These are phyloP conservation scores for Kalanchoe fedtschenkoi DNA, from an alignment of 164 flowering plant species.

Conservation along the genomic window DNA sequence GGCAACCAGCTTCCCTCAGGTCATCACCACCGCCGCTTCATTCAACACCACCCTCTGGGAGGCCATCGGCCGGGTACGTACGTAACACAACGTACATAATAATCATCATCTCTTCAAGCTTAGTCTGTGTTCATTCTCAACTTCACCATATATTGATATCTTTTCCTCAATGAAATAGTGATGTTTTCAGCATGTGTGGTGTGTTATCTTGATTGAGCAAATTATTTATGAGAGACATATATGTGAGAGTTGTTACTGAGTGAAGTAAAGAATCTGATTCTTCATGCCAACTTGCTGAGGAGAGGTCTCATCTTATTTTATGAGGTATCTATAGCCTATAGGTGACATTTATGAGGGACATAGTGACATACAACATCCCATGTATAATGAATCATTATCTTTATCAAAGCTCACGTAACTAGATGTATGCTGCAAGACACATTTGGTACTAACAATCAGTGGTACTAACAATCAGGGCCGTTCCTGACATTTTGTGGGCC, in stretches of 20 bases:
- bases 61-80: conserved; percentile 62
- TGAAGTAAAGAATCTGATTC: conserved; percentile 4
- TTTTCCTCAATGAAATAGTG: no score
- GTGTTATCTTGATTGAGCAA: background rate
- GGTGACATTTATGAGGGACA: no score
- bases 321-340: no score
- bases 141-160: no score
- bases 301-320: no score
- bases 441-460: no score
- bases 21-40: conserved; percentile 77
- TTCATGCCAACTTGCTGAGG: background rate
- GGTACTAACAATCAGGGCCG: no score
- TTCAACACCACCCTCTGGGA: conserved; percentile 82
- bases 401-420: no score
- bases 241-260: background rate
- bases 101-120: background rate
- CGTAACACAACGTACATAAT: background rate
- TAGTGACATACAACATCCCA: no score
- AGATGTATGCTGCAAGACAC: no score
- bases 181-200: background rate
- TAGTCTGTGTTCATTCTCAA: background rate
- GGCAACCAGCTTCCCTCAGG: conserved; percentile 93
- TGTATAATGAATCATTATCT: no score
- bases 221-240: background rate
- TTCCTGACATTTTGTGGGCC: no score